Conservation (phyloP, 2,329 filamentous ascomycete genomes). For the Aplosporella prunicola region DNA sequence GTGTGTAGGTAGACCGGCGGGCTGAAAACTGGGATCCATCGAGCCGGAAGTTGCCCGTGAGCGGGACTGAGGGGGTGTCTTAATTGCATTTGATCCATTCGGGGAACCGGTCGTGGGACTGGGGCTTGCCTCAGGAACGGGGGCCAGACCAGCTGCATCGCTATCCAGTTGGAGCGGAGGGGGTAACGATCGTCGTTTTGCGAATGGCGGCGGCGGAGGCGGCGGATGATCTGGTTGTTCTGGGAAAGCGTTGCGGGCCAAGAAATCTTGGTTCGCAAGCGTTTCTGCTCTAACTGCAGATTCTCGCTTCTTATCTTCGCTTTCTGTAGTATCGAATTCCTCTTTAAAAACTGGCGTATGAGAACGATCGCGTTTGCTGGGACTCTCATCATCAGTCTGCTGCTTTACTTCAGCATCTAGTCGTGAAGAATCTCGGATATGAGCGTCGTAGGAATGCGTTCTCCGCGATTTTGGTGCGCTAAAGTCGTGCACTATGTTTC, state of each 20-base stretch:
- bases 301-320: slow-evolving; percentile 29
- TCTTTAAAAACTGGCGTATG: slow-evolving; percentile 53
- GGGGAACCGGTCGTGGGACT: background rate
- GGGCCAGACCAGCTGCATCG: slow-evolving; percentile 5
- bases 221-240: background rate
- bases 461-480: slow-evolving; percentile 43
- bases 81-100: slow-evolving; percentile 16
- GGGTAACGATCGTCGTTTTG: slow-evolving; percentile 20
- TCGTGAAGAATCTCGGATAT: background rate
- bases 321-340: slow-evolving; percentile 46
- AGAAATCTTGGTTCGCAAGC: slow-evolving; percentile 39
- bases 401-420: slow-evolving; percentile 4
- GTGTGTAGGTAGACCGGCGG: slow-evolving; percentile 33
- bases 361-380: slow-evolving; percentile 29
- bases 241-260: slow-evolving; percentile 18
- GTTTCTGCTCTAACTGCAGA: slow-evolving; percentile 38
- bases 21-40: slow-evolving; percentile 26
- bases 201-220: slow-evolving; percentile 6
- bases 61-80: slow-evolving; percentile 25
- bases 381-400: slow-evolving; percentile 19
- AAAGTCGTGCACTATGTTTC: slow-evolving; percentile 56
- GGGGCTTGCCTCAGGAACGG: slow-evolving; percentile 7
- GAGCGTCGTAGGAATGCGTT: slow-evolving; percentile 5
- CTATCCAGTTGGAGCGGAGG: slow-evolving; percentile 15
- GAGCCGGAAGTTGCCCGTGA: slow-evolving; percentile 29